phyloP scores from a whole-genome alignment of 106 monocot species.

The Allium cepa region DNA sequence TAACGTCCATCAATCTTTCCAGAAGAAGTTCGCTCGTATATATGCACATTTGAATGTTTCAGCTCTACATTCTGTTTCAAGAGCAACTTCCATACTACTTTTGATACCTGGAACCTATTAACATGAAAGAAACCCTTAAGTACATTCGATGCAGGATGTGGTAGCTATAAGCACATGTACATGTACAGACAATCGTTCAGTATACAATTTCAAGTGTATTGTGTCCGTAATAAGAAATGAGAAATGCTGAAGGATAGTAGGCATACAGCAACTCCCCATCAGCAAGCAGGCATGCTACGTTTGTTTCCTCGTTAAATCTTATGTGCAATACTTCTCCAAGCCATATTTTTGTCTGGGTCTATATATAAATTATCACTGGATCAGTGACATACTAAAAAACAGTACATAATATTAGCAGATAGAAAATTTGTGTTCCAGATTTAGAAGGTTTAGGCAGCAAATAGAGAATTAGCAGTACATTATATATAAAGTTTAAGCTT shows the following conservation, averaged over 20 bases:
- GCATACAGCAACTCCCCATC: slow-evolving; percentile 77
- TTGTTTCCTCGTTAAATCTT: slow-evolving; percentile 47
- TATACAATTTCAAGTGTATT: background rate
- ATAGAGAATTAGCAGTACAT: background rate
- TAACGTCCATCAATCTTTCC: slow-evolving; percentile 54
- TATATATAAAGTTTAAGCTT: background rate
- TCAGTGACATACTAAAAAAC: background rate
- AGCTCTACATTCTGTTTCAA: slow-evolving; percentile 36
- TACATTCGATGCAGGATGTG: background rate
- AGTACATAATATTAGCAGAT: background rate
- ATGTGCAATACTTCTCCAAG: slow-evolving; percentile 63
- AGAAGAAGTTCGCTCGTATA: slow-evolving; percentile 47
- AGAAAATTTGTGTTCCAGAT: background rate
- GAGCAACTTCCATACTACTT: slow-evolving; percentile 56
- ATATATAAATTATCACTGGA: background rate
- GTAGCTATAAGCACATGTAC: background rate
- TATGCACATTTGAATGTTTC: slow-evolving; percentile 41
- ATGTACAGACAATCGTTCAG: background rate
- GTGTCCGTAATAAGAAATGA: slow-evolving; percentile 1
- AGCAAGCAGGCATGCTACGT: slow-evolving; percentile 50
- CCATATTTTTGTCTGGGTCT: slow-evolving; percentile 74
- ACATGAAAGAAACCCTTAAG: slow-evolving; percentile 1
- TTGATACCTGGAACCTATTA: slow-evolving; percentile 65
- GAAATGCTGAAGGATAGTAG: background rate
- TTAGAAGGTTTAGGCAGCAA: background rate